These are phyloP conservation scores for Biscogniauxia mediterranea DNA, from an alignment of 2,329 filamentous ascomycete species.

Conservation along the genomic window DNA sequence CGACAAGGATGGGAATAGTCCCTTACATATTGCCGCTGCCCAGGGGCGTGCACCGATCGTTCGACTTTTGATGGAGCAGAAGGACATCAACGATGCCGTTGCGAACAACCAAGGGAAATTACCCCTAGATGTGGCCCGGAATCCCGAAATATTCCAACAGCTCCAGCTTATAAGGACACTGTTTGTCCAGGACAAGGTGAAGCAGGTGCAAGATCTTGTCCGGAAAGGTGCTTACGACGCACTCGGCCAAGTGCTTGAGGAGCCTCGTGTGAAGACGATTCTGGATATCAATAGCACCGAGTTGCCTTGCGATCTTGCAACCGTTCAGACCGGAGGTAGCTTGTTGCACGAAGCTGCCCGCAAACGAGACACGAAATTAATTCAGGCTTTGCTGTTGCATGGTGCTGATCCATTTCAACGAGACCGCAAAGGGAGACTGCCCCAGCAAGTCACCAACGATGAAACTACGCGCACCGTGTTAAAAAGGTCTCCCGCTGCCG, in stretches of 20 bases:
- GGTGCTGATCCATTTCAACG: conserved; percentile 94
- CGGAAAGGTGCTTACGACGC: conserved; percentile 69
- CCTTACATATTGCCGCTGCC: conserved; percentile 81
- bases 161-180: conserved; percentile 86
- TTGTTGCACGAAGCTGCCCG: conserved; percentile 90
- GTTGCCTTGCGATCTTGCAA: conserved; percentile 76
- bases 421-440: conserved; percentile 91
- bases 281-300: conserved; percentile 92
- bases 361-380: conserved; percentile 81
- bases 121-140: conserved; percentile 84
- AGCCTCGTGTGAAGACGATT: conserved; percentile 79
- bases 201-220: conserved; percentile 79
- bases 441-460: conserved; percentile 95
- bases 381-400: conserved; percentile 86
- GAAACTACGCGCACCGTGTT: conserved; percentile 84
- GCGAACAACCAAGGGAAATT: conserved; percentile 82
- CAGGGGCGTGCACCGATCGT: conserved; percentile 81
- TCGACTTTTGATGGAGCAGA: conserved; percentile 76
- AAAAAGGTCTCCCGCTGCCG: conserved; percentile 91
- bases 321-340: conserved; percentile 81
- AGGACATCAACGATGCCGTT: conserved; percentile 83
- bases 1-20: conserved; percentile 92
- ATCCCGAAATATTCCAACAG: conserved; percentile 92
- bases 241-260: conserved; percentile 77
- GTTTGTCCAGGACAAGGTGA: conserved; percentile 83